Percentiles rank a stretch among this genome's conserved stretches.
Conservation (phyloP, 1,139 yeast genomes). For the Kodamaea derodonti region DNA sequence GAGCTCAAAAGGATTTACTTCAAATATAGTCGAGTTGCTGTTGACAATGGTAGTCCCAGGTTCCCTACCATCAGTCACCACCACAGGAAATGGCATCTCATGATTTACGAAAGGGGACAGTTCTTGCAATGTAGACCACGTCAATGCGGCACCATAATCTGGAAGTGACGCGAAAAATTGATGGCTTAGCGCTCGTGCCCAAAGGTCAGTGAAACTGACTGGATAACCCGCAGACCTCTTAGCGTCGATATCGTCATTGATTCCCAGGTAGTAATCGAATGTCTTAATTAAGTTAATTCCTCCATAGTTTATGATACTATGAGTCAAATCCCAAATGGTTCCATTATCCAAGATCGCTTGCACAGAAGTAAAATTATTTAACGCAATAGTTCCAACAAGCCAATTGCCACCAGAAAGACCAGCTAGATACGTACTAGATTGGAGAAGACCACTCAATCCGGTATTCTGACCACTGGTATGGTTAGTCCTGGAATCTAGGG, state of each 20-base stretch:
- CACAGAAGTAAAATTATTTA: slow-evolving; percentile 78
- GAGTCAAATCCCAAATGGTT: slow-evolving; percentile 66
- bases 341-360: slow-evolving; percentile 50
- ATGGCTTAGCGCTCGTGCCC: slow-evolving; percentile 85
- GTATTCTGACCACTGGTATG: slow-evolving; percentile 38
- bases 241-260: slow-evolving; percentile 50
- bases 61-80: slow-evolving; percentile 74
- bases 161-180: slow-evolving; percentile 62
- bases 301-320: slow-evolving; percentile 63
- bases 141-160: slow-evolving; percentile 58
- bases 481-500: slow-evolving; percentile 21
- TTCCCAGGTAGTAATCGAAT: slow-evolving; percentile 50
- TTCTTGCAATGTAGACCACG: slow-evolving; percentile 61
- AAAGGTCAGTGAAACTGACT: slow-evolving; percentile 77
- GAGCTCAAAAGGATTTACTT: slow-evolving; percentile 76
- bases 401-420: slow-evolving; percentile 89
- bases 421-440: slow-evolving; percentile 66
- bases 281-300: slow-evolving; percentile 64
- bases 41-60: slow-evolving; percentile 58
- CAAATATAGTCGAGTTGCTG: slow-evolving; percentile 71
- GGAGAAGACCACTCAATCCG: slow-evolving; percentile 78
- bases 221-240: slow-evolving; percentile 78
- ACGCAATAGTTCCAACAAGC: slow-evolving; percentile 76
- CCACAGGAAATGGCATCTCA: slow-evolving; percentile 80
- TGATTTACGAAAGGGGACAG: slow-evolving; percentile 51